Evolutionary conservation across 2,329 filamentous ascomycete genomes (phyloP), one percentile per base, ranked within the genome.

Genomic region (Cytospora mali): DNA sequence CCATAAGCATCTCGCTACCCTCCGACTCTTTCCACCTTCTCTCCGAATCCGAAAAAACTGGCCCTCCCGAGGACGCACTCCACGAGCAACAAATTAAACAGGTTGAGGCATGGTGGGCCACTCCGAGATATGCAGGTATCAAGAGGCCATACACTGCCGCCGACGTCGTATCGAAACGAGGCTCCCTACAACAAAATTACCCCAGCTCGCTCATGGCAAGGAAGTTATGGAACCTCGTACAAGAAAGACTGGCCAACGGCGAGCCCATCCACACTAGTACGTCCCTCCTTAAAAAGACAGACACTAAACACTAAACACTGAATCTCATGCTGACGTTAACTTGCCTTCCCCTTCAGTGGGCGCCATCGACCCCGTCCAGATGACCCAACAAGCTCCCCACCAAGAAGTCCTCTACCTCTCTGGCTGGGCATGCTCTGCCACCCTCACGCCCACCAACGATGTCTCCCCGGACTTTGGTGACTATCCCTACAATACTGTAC

Each of bases 401-500:
- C 95, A 98, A 75, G 94, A 99, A 75, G 91, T 97, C 21, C 84
- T 99, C 52, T 99, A 99, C 77, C 83, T 99, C 66, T 97, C 93
- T 0, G 95, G 95, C 66, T 99, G 95, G 95, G 95, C 95, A 6
- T 98, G 95, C 78, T 98, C 94, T 0, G 94, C 93, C 0, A 86
- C 97, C 23, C 81, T 99, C 52, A 98, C 94, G 4, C 89, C 88
- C 11, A 98, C 95, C 42, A 98, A 99, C 79, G 95, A 99, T 75
- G 95, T 99, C 29, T 97, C 93, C 0, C 91, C 95, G 50, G 95
- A 99, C 75, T 97, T 98, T 78, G 95, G 95, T 71, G 95, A 99
- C 77, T 99, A 99, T 75, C 95, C 95, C 0, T 99, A 99, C 80
- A 98, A 98, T 74, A 99, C 95, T 0, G 95, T 99, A 5, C 95